phyloP scores from a whole-genome alignment of 2,329 filamentous ascomycete genomes.

The Fusarium albosuccineum region DNA sequence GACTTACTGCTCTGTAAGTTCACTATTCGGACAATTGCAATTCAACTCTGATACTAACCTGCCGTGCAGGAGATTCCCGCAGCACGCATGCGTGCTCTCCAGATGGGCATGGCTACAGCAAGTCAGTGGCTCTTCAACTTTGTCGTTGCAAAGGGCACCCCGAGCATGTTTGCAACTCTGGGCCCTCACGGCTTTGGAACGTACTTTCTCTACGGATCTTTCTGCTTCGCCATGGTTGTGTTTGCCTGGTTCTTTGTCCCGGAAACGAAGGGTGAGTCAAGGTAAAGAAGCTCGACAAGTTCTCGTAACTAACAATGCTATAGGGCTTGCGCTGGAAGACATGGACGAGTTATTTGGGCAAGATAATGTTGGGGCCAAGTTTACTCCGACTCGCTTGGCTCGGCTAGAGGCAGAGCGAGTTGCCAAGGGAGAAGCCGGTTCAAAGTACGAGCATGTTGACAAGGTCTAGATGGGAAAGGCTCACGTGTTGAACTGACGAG shows the following conservation, averaged over 20 bases:
- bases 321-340: background rate
- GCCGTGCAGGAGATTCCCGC: constrained; percentile 12
- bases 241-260: constrained; percentile 7
- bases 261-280: background rate
- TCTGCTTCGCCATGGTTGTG: constrained; percentile 21
- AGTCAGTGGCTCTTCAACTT: constrained; percentile 32
- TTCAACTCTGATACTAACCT: background rate
- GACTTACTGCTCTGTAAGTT: constrained; percentile 17
- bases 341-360: constrained; percentile 1
- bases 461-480: background rate
- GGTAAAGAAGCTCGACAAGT: too few relatives aligned
- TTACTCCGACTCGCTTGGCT: background rate
- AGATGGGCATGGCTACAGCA: constrained; percentile 28
- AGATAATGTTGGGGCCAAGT: background rate
- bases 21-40: background rate
- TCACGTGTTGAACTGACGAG: background rate
- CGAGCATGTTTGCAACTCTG: constrained; percentile 26
- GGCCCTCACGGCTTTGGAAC: constrained; percentile 21
- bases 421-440: background rate
- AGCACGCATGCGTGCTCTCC: constrained; percentile 24
- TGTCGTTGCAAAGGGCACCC: constrained; percentile 23
- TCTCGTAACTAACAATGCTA: background rate
- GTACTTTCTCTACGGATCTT: constrained; percentile 27
- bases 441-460: constrained; percentile 1
- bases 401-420: background rate